Evolutionary conservation across 768 basidiomycete genomes (phyloP), one percentile per base, ranked within the genome.

Genomic region (Cystobasidium onofrii): DNA sequence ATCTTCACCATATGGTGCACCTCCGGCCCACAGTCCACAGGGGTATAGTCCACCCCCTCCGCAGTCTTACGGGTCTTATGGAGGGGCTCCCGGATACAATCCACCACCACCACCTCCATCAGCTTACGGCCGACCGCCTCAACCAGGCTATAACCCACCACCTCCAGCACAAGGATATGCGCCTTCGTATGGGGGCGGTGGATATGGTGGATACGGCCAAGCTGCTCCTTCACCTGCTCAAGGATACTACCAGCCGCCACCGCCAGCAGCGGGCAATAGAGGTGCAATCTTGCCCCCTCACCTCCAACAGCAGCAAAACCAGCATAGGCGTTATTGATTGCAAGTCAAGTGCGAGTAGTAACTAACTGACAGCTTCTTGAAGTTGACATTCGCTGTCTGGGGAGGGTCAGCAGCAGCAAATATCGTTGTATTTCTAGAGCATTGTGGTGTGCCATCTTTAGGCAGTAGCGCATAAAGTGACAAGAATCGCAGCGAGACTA

Each of bases 151-250:
- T 17, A 31, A 31, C 20, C 65, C 39, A 46, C 65, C 65, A 31
- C 65, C 39, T 27, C 27, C 65, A 10, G 65, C 65, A 6, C 65
- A 34, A 43, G 46, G 46, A 4, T 50, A 50, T n/a, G 57, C 57
- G 13, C 39, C 63, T 13, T 33, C 65, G 23, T 67, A 67, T n/a
- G 46, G 46, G 9, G 46, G 46, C 36, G 39, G 33, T 2, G 64
- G 64, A 12, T 66, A 66, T 33, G 64, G 64, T n/a, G 64, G 64
- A 39, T 66, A 66, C 64, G 64, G 65, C 17, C 44, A 67, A 25
- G 41, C 65, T 44, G 43, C 25, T 27, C 65, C 43, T 6, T 44
- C 27, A 7, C n/a, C 65, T 6, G 10, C 29, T 2, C 65, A 52
- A 23, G 29, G 43, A 23, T 31, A 25, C 29, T 31, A 25, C 31